Percentiles rank a stretch among this genome's conserved stretches.
Conservation (phyloP, 495 filamentous ascomycete species). For the Xylaria intraflava region DNA sequence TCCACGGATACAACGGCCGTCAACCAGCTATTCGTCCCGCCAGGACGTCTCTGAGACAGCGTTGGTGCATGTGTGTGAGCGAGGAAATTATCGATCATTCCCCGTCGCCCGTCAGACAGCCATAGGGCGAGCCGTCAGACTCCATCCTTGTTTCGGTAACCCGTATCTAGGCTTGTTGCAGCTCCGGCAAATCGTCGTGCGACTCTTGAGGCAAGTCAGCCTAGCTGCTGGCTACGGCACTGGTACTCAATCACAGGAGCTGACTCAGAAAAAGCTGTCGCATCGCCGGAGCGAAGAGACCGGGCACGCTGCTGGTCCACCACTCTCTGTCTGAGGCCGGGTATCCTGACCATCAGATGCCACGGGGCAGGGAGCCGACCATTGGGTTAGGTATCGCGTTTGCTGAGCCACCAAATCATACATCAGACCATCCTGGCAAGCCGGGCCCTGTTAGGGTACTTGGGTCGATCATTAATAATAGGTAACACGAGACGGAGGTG, state of each 20-base stretch:
- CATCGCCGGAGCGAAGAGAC: slow-evolving; percentile 12
- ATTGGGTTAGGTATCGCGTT: slow-evolving; percentile 4
- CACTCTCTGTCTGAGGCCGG: slow-evolving; percentile 12
- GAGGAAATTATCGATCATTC: background rate
- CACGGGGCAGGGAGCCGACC: slow-evolving; percentile 6
- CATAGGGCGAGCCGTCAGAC: background rate
- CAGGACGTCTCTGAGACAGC: slow-evolving; percentile 11
- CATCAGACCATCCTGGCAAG: slow-evolving; percentile 8
- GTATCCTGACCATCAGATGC: slow-evolving; percentile 12
- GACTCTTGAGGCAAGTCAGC: slow-evolving; percentile 25
- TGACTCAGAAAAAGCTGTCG: slow-evolving; percentile 28
- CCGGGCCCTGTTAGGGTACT: background rate
- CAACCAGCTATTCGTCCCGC: background rate
- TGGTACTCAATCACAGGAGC: slow-evolving; percentile 17
- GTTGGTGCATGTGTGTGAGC: slow-evolving; percentile 1
- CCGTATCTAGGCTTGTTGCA: slow-evolving; percentile 3
- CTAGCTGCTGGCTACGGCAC: slow-evolving; percentile 5
- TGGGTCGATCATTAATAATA: slow-evolving; percentile 5
- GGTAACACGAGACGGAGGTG: slow-evolving; percentile 13
- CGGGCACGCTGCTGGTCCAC: slow-evolving; percentile 13
- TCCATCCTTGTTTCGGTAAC: background rate
- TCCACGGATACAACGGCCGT: slow-evolving; percentile 2
- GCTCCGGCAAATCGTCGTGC: slow-evolving; percentile 14
- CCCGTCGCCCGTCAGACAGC: background rate
- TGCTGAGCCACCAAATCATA: slow-evolving; percentile 6